Base-by-base conservation (phyloP, 306 rosid species). In the Canavalia gladiata region DNA sequence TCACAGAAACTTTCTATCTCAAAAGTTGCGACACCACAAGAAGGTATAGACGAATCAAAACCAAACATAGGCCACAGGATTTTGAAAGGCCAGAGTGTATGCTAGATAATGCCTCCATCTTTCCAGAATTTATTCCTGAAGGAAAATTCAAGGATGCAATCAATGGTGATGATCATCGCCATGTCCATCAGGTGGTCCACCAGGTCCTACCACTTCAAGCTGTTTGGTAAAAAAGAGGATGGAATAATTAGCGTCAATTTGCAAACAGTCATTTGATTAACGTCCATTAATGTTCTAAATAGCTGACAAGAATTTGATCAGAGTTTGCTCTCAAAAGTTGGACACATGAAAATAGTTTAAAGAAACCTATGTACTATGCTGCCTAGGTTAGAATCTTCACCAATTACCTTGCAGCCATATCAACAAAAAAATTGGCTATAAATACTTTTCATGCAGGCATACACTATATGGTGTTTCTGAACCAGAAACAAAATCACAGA, bases 171-270 rank as follows among this genome's bases (percentile, higher is more conserved):
- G 72, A 57, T 65, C 80, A 1, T 90, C 91, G 4, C 84, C 89
- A 18, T 83, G 97, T 41, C 93, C 95, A 81, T 88, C 83, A 4
- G 98, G 98, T 13, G 97, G 66, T 84, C 96, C 98, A 34, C 98
- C 98, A 37, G 98, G 97, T 88, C 97, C 98, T 33, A 94, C 98
- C 83, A 94, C 98, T 91, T 94, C 93, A 56, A 94, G 94, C 98
- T 94, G 96, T 64, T 33, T 29, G 1, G 8, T 8, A 4, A 18
- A 9, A 77, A 58, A 43, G 41, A 63, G 33, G 25, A 79, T 74
- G 45, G 12, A 79, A 45, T 54, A 46, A 76, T 82, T 42, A 82
- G 84, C 33, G 6, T 66, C 65, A 55, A 60, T 59, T 18, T 34
- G 68, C 35, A 68, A 52, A 51, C n/a, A 71, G 41, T 25, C 43